These are phyloP conservation scores for Fusarium annulatum DNA, from an alignment of 2,329 filamentous ascomycete species.

Conservation along the genomic window DNA sequence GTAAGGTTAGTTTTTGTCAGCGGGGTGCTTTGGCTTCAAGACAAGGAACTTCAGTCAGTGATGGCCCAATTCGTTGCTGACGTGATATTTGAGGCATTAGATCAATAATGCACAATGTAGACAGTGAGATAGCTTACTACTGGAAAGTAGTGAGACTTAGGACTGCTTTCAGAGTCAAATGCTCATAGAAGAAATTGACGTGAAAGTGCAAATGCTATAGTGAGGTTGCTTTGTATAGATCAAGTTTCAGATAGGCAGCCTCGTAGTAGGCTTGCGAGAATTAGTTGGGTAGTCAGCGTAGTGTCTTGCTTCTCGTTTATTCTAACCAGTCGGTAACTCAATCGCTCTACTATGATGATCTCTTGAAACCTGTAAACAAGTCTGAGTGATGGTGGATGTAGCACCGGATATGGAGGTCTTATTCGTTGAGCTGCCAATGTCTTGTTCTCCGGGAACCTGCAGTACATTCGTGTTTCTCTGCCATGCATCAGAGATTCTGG, in stretches of 20 bases:
- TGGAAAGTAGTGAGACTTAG: background rate
- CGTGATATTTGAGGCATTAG: background rate
- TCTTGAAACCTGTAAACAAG: background rate
- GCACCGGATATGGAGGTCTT: background rate
- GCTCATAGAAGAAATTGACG: background rate
- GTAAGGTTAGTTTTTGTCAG: background rate
- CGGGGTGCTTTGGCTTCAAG: background rate
- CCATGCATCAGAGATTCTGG: background rate
- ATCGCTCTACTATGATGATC: background rate
- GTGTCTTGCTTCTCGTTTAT: constrained; percentile 2
- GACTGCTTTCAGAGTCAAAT: background rate
- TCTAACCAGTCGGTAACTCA: background rate
- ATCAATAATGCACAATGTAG: background rate
- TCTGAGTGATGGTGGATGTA: background rate
- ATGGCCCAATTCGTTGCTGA: background rate
- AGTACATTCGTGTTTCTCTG: background rate
- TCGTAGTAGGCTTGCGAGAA: background rate
- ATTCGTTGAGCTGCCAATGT: background rate
- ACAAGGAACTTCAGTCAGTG: background rate
- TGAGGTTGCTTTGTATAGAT: background rate
- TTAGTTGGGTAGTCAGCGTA: background rate
- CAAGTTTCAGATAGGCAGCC: background rate
- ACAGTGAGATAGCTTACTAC: background rate
- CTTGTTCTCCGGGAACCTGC: background rate
- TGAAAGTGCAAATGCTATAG: background rate